A percentile compares a stretch with the other conserved stretches of the same genome.
Conservation (phyloP, 805 yeast species). For the Suhomyces pyralidae region DNA sequence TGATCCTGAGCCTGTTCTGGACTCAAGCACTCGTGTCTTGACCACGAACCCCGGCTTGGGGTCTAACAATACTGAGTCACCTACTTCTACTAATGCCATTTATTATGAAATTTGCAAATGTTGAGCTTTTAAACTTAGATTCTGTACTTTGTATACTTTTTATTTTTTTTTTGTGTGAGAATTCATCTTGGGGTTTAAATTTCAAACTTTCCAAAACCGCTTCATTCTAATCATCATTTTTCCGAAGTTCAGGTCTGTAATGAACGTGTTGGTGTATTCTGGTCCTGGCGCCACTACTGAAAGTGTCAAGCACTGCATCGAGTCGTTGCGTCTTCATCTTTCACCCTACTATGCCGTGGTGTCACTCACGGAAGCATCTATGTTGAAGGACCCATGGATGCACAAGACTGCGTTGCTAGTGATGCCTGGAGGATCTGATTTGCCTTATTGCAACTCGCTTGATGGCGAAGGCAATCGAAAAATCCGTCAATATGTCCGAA, state of each 20-base stretch:
- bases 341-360: slow-evolving; percentile 89
- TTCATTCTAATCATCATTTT: neutral
- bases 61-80: slow-evolving; percentile 20
- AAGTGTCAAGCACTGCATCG: slow-evolving; percentile 79
- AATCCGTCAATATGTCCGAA: slow-evolving; percentile 61
- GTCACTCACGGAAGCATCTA: slow-evolving; percentile 58
- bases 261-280: slow-evolving; percentile 36
- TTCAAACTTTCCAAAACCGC: neutral
- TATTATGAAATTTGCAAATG: neutral
- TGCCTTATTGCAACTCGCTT: slow-evolving; percentile 73
- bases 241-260: slow-evolving; percentile 5
- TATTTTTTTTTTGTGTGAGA: neutral
- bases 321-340: slow-evolving; percentile 66
- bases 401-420: slow-evolving; percentile 74
- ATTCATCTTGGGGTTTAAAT: neutral
- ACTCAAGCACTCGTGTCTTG: slow-evolving; percentile 52
- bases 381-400: slow-evolving; percentile 86
- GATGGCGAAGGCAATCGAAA: slow-evolving; percentile 64
- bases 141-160: neutral
- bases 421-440: slow-evolving; percentile 96
- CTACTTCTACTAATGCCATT: slow-evolving; percentile 10
- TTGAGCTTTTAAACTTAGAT: neutral
- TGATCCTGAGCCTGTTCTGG: slow-evolving; percentile 31
- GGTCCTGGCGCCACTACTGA: slow-evolving; percentile 82
- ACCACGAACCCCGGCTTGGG: slow-evolving; percentile 76